phyloP scores from a whole-genome alignment of 2,329 filamentous ascomycete genomes.

The Apiospora saccharicola region DNA sequence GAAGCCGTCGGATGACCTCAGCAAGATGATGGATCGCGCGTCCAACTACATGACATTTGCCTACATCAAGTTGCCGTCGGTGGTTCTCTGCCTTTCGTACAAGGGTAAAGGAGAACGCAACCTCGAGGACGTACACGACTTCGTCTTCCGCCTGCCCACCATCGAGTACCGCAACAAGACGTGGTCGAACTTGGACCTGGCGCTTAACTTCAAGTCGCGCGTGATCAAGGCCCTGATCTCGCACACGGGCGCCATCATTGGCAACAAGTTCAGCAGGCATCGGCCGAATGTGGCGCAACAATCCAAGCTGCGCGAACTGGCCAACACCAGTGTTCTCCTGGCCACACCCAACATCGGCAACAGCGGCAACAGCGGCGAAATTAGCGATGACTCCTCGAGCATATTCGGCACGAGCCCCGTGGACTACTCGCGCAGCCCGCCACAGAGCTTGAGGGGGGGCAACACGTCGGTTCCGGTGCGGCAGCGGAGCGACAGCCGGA shows the following conservation, averaged over 20 bases:
- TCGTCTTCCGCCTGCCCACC: conserved; percentile 93
- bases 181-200: conserved; percentile 96
- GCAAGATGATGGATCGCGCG: conserved; percentile 94
- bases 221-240: conserved; percentile 93
- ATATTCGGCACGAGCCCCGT: conserved; percentile 60
- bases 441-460: conserved; percentile 58
- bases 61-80: conserved; percentile 92
- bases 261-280: conserved; percentile 94
- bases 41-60: conserved; percentile 98
- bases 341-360: conserved; percentile 51
- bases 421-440: conserved; percentile 67
- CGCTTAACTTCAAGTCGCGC: conserved; percentile 90
- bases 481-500: conserved; percentile 55
- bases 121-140: conserved; percentile 94
- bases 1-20: conserved; percentile 83
- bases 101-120: conserved; percentile 96
- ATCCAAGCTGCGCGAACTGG: conserved; percentile 80
- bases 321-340: conserved; percentile 75
- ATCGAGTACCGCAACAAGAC: conserved; percentile 99
- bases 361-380: conserved; percentile 50
- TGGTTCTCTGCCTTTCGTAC: conserved; percentile 94
- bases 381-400: conserved; percentile 65
- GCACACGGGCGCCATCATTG: conserved; percentile 94
- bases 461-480: conserved; percentile 56
- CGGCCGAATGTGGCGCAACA: conserved; percentile 82